Evolutionary conservation across 73 alveolate species (phyloP), one percentile per base, ranked within the genome.

Genomic region (Durusdinium trenchii): DNA sequence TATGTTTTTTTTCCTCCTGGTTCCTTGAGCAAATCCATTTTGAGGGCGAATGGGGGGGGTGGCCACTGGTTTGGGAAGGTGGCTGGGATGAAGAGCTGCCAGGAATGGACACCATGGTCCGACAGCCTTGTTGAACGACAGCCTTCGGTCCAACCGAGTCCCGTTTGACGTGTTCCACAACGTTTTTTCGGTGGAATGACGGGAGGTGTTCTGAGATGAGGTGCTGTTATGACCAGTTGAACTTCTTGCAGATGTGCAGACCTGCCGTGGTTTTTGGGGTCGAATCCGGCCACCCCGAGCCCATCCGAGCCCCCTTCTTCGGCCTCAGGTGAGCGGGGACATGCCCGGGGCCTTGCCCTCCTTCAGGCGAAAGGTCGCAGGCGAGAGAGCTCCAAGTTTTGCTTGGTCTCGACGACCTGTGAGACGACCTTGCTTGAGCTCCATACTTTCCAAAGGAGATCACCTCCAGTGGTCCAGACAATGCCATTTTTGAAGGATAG

Each of bases 281-380:
- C 69, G 1, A 60, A 1, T 60, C 73, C 73, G 73, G 73, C 30
- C 73, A 60, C 30, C 73, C 69, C 23, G 12, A 23, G 18, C 30
- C 4, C 73, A 23, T 23, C 18, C 73, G 73, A 32, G 30, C 30
- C 30, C 73, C 73, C 73, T 2, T 23, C 7, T 57, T 57, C 30
- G 26, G 18, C 85, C 67, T n/a, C n/a, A 81, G 91, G 91, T 48
- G 46, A 67, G 38, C 14, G 48, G 57, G 51, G 35, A 46, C 26
- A 81, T n/a, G n/a, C n/a, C n/a, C n/a, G n/a, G 91, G 48, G 71
- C 91, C 32, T n/a, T 81, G 47, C 91, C 91, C 18, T 48, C 54
- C 50, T 81, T 81, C 47, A 1, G n/a, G 38, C 14, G 62, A 43
- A 47, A 36, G 50, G 71, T 81, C 46, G 91, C 91, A 81, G 91